Base-by-base conservation (phyloP, 2,329 filamentous ascomycete genomes). In the Diaporthe amygdali region DNA sequence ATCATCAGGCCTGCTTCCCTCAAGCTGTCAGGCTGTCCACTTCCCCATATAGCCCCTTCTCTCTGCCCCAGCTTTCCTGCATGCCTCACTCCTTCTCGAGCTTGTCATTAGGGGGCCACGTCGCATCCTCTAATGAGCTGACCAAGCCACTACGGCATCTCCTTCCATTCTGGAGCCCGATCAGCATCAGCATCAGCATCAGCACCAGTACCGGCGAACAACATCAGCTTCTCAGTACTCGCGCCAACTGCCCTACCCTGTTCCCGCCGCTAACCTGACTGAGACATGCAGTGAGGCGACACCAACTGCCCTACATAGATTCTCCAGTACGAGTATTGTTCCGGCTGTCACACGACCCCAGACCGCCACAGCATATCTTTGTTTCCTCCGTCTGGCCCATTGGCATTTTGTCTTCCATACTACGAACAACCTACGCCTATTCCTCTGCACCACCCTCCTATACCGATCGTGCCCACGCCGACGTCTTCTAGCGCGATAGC, bases 231-330 rank as follows among this genome's bases (percentile, higher is more conserved):
- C 44, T 15, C 34, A 44, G 55, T n/a, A 25, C 8, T 37, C 54
- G 27, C 27, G 8, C 41, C 32, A 44, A 39, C 25, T 22, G 3
- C 47, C 66, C 25, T 39, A 64, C 47, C 63, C 30, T 56, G 51
- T 59, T 46, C 56, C 15, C 39, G 64, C 69, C 69, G 69, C 69
- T 73, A 73, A 71, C 34, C 71, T 71, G 49, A 71, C 71, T 7
- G 49, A 22, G 68, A 41, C 59, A 10, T 25, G n/a, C 41, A 71
- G 56, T 49, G 52, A 46, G 22, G 56, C 46, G 37, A 56, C 22
- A 70, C 59, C 54, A 63, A 37, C 56, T 30, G 44, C 46, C 46
- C 49, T 56, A 37, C 66, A 52, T 47, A 44, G 37, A 47, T 47
- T 27, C 22, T 27, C 39, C 34, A 32, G 25, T n/a, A 37, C 47